Base-by-base conservation (phyloP, 2,329 filamentous ascomycete species). In the Pyricularia sp. region DNA sequence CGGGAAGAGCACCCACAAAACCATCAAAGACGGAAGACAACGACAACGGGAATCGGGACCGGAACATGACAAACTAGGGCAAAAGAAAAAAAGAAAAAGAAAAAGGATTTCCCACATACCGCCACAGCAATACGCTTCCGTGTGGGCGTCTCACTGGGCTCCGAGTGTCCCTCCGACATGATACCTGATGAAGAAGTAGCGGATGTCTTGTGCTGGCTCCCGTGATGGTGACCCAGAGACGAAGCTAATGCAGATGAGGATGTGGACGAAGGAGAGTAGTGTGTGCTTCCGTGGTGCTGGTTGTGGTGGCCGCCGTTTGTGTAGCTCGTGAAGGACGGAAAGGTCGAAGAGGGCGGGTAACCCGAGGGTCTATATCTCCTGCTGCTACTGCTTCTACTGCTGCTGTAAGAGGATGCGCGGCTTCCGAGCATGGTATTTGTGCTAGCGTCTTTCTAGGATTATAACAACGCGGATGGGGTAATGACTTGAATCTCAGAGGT, bases 41-140 rank as follows among this genome's bases (percentile, higher is more conserved):
- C 59, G 26, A 31, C 26, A 69, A 67, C 30, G 42, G 31, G 55
- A 25, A 20, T 4, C 31, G 61, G 64, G 31, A 50, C 55, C 14
- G 30, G 50, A 69, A 67, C 68, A 50, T 50, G 23, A 25, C 28
- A 42, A 63, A 25, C 28, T 30, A 30, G 28, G 28, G 28, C 28
- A 30, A 30, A 30, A 30, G 7, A 7, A 7, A 7, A 7, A 30
- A 30, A 30, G 28, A 0, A n/a, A 30, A 30, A 30, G 28, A 7
- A 7, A 7, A 30, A 30, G 7, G 28, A 0, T 30, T 30, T 31
- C 5, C 17, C 11, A 30, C 85, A 79, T 79, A 88, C 86, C 70
- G 86, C 86, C 70, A 88, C 84, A 30, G 85, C 82, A 72, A 88
- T 87, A 55, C 86, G 81, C 78, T 88, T 88, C 66, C 85, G 79